Percentiles rank a stretch among this genome's conserved stretches.
These are phyloP conservation scores for Rhexocercosporidium sp. DNA, from an alignment of 2,329 filamentous ascomycete genomes.

Conservation along the genomic window DNA sequence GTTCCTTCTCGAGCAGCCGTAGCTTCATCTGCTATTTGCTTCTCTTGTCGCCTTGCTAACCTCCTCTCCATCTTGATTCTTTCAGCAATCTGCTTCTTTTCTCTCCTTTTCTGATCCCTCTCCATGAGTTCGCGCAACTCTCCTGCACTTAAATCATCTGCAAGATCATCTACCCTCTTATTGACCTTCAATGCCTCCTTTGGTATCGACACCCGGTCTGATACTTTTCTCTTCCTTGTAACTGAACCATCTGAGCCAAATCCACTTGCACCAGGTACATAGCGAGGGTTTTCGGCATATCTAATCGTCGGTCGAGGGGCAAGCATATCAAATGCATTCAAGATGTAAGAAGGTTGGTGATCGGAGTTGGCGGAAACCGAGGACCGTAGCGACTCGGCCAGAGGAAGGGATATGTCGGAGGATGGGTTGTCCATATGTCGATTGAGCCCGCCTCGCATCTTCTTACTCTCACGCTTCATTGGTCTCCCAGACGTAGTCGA, in stretches of 20 bases:
- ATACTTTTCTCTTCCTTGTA: constrained; percentile 57
- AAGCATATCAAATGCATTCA: constrained; percentile 81
- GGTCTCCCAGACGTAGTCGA: constrained; percentile 64
- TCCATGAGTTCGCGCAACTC: constrained; percentile 90
- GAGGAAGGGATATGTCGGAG: constrained; percentile 73
- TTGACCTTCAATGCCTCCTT: constrained; percentile 66
- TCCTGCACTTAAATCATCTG: constrained; percentile 83
- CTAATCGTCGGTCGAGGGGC: constrained; percentile 84
- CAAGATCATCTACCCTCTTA: constrained; percentile 72
- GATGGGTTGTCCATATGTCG: constrained; percentile 62
- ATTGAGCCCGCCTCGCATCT: constrained; percentile 60
- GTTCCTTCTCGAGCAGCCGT: constrained; percentile 57
- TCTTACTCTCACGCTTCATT: constrained; percentile 68
- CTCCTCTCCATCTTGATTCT: constrained; percentile 69
- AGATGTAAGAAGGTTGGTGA: constrained; percentile 71
- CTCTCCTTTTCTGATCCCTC: constrained; percentile 78
- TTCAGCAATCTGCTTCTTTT: constrained; percentile 73
- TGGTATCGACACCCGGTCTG: constrained; percentile 58
- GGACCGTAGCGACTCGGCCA: constrained; percentile 76
- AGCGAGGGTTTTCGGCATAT: constrained; percentile 69
- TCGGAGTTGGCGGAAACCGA: constrained; percentile 78
- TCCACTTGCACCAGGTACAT: constrained; percentile 51
- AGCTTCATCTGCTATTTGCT: constrained; percentile 63
- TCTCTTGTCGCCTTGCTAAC: constrained; percentile 70
- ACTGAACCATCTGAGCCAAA: constrained; percentile 47